phyloP scores from a whole-genome alignment of 495 filamentous ascomycete species.

The Aspergillus nidulans region DNA sequence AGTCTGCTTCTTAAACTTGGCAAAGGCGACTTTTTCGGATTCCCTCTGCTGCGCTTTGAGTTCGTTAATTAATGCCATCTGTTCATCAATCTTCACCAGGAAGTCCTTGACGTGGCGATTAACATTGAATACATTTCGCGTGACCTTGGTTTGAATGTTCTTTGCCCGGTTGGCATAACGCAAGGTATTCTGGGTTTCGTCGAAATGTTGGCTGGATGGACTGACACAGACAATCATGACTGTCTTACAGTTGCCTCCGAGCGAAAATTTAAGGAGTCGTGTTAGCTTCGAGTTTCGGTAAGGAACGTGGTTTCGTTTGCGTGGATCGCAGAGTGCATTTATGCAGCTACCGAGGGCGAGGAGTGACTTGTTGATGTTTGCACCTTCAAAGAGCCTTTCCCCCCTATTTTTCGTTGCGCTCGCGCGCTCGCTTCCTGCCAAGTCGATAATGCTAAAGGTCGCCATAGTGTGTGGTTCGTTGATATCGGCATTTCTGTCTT shows the following conservation, averaged over 20 bases:
- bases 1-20: conserved; percentile 82
- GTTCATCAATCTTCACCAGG: conserved; percentile 95
- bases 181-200: conserved; percentile 97
- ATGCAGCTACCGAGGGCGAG: conserved; percentile 96
- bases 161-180: conserved; percentile 97
- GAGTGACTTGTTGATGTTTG: conserved; percentile 98
- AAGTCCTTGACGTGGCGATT: conserved; percentile 99
- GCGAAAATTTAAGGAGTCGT: conserved; percentile 90
- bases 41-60: conserved; percentile 89
- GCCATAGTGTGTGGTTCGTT: conserved; percentile 98
- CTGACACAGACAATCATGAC: conserved; percentile 99
- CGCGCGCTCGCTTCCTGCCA: conserved; percentile 93
- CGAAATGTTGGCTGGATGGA: conserved; percentile 93
- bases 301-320: conserved; percentile 89
- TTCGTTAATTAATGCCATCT: conserved; percentile 89
- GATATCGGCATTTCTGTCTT: conserved; percentile 87
- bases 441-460: conserved; percentile 94
- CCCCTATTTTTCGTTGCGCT: conserved; percentile 97
- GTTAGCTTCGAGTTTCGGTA: conserved; percentile 98
- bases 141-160: conserved; percentile 99
- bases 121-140: conserved; percentile 97
- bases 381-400: conserved; percentile 85
- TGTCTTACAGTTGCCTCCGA: conserved; percentile 96
- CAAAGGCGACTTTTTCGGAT: conserved; percentile 77
- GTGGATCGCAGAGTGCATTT: conserved; percentile 93